Percentiles rank a stretch among this genome's conserved stretches.
phyloP scores from a whole-genome alignment of 1,139 yeast genomes.

The Ashbya aceris region DNA sequence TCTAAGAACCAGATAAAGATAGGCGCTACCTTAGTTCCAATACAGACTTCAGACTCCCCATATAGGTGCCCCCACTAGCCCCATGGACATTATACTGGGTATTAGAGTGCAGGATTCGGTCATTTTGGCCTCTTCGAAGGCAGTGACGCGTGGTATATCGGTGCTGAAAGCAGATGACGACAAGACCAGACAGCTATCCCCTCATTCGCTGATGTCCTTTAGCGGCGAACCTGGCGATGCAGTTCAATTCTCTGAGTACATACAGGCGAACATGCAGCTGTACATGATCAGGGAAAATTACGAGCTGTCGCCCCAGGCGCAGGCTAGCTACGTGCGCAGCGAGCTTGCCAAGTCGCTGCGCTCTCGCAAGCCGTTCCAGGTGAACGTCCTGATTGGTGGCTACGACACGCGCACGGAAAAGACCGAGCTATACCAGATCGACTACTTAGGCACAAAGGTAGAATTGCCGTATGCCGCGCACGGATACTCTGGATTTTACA shows the following conservation, averaged over 20 bases:
- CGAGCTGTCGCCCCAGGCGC: conserved; percentile 75
- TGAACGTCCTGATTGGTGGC: conserved; percentile 81
- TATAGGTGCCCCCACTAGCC: background rate
- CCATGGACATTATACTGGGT: conserved; percentile 86
- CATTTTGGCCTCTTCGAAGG: conserved; percentile 83
- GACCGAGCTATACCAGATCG: conserved; percentile 82
- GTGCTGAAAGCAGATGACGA: conserved; percentile 79
- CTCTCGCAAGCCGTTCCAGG: conserved; percentile 91
- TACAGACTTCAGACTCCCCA: background rate
- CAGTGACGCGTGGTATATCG: conserved; percentile 90
- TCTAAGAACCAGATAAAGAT: background rate
- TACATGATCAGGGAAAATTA: conserved; percentile 78
- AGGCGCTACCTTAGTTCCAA: background rate
- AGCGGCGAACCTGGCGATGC: conserved; percentile 98
- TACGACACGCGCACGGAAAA: conserved; percentile 52
- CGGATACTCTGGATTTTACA: conserved; percentile 93
- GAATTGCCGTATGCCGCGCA: conserved; percentile 93
- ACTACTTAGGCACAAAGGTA: conserved; percentile 85
- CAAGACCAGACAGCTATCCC: conserved; percentile 70
- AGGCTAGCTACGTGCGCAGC: conserved; percentile 81
- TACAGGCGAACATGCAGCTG: conserved; percentile 86
- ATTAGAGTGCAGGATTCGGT: conserved; percentile 75
- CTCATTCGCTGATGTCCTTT: conserved; percentile 75
- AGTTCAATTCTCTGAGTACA: conserved; percentile 89
- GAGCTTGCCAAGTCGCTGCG: conserved; percentile 82